Evolutionary conservation across 106 monocot species (phyloP).

Genomic region (Dendrobium chrysotoxum): DNA sequence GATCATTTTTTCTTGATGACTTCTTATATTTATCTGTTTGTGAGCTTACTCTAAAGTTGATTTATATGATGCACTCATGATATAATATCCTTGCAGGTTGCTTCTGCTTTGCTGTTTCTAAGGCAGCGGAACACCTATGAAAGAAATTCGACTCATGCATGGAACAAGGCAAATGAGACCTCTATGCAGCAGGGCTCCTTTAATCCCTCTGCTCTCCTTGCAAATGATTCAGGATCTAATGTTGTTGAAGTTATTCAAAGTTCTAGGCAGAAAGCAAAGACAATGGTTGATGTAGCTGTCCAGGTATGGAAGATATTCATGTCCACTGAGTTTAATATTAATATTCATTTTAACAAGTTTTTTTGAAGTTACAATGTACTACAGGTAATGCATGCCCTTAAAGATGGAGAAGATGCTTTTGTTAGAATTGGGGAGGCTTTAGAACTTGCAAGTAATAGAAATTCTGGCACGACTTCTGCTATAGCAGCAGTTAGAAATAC

Average conservation of each 20-base stretch:
- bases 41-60: not conserved
- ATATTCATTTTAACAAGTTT: not conserved
- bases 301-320: constrained; percentile 32
- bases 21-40: not conserved
- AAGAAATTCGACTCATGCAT: constrained; percentile 42
- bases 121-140: constrained; percentile 82
- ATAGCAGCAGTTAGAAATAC: constrained; percentile 27
- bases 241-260: constrained; percentile 64
- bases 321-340: not conserved
- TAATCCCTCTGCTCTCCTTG: constrained; percentile 24
- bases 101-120: constrained; percentile 60
- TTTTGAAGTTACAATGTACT: not conserved
- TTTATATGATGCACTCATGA: not conserved
- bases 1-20: constrained; percentile 2
- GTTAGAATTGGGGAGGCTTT: constrained; percentile 68
- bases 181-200: constrained; percentile 34
- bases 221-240: constrained; percentile 59
- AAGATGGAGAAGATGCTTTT: constrained; percentile 73
- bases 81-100: constrained; percentile 40
- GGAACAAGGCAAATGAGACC: constrained; percentile 37
- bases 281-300: constrained; percentile 73
- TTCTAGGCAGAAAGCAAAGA: constrained; percentile 61
- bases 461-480: constrained; percentile 36
- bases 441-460: constrained; percentile 33
- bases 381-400: constrained; percentile 57